Evolutionary conservation across 2,329 filamentous ascomycete species (phyloP), one percentile per base, ranked within the genome.

Genomic region (Emergomyces africanus): DNA sequence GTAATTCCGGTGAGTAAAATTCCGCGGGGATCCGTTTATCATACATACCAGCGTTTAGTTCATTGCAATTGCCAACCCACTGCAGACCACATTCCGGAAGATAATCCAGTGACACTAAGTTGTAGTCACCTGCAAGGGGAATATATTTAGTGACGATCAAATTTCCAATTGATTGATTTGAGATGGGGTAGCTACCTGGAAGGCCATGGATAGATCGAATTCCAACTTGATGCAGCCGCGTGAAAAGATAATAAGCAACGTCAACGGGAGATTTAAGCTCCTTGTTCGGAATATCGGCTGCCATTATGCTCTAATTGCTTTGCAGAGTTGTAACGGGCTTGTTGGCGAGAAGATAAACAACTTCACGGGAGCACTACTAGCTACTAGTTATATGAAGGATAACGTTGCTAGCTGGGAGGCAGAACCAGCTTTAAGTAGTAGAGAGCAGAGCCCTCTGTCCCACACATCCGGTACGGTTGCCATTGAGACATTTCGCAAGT

Each of bases 11-110:
- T 10, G 5, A 64, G 23, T 28, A 14, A 46, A 49, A 28, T 50
- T 65, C 30, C n/a, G n/a, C 3, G 54, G 20, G 20, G 18, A 46
- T 44, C 18, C 23, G 39, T n/a, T 33, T 25, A 12, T 61, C 39
- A 35, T n/a, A 69, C 77, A 71, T 67, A 83, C 84, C 83, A 51
- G 86, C 86, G 69, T 89, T 89, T 60, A 89, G 79, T 70, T 89
- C 86, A 67, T 89, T 89, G 64, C 83, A 82, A 69, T 84, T 88
- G 60, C 74, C 75, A 46, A 86, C 81, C 84, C 84, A 87, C 66
- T 79, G 78, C 42, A 89, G 72, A 5, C 78, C 81, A 54, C 76
- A 75, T 41, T 80, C 77, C 28, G 79, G 76, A 49, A 89, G 73
- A 69, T 86, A 87, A 70, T 89, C 86, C 28, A 89, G 77, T 9